phyloP scores from a whole-genome alignment of 495 filamentous ascomycete genomes.

The Hypoxylon perforatum region DNA sequence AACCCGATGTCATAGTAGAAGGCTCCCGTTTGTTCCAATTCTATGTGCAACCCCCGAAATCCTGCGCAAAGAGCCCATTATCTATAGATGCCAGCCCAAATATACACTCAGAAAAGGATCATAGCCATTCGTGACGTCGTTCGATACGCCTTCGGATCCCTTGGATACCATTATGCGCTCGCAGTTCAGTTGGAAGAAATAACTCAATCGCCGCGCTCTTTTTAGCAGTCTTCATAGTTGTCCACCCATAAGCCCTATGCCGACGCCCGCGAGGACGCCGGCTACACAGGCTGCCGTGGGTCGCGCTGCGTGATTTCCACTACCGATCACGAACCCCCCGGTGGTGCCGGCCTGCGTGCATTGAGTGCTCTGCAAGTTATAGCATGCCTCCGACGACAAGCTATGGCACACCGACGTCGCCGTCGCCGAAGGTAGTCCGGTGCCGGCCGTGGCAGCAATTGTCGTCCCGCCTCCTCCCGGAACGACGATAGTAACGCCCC shows the following conservation, averaged over 20 bases:
- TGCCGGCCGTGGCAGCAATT: slow-evolving; percentile 53
- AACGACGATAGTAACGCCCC: slow-evolving; percentile 72
- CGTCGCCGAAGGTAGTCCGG: slow-evolving; percentile 50
- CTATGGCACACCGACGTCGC: slow-evolving; percentile 75
- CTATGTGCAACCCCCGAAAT: slow-evolving; percentile 17
- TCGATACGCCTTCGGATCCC: slow-evolving; percentile 5
- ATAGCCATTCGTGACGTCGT: slow-evolving; percentile 42
- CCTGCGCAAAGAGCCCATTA: slow-evolving; percentile 4
- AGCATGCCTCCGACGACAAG: slow-evolving; percentile 69
- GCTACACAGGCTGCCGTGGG: slow-evolving; percentile 42
- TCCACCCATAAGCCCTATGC: slow-evolving; percentile 39
- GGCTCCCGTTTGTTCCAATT: slow-evolving; percentile 8
- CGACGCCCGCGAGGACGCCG: slow-evolving; percentile 42
- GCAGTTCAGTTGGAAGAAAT: neutral
- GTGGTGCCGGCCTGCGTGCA: slow-evolving; percentile 57
- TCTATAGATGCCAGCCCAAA: slow-evolving; percentile 25
- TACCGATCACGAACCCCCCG: slow-evolving; percentile 41
- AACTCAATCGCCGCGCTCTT: neutral
- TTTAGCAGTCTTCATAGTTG: slow-evolving; percentile 31
- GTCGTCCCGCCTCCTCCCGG: slow-evolving; percentile 65
- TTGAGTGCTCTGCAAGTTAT: slow-evolving; percentile 65
- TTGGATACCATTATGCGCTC: neutral
- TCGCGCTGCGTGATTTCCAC: slow-evolving; percentile 34
- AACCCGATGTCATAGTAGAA: slow-evolving; percentile 1
- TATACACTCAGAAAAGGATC: slow-evolving; percentile 34